Conservation (phyloP, 768 basidiomycete genomes). For the Xanthoconium stramineum region DNA sequence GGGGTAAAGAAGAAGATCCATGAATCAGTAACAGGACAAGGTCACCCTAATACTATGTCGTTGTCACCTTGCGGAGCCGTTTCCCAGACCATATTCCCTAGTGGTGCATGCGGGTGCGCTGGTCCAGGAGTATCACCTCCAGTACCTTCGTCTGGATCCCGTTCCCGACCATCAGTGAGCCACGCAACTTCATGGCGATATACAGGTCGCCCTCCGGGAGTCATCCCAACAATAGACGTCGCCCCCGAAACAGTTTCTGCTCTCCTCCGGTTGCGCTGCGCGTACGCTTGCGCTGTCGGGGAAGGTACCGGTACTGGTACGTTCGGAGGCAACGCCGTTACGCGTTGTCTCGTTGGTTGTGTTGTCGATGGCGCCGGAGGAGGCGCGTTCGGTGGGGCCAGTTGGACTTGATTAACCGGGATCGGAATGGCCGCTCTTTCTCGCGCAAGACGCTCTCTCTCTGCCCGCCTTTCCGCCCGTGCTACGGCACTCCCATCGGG, state of each 20-base stretch:
- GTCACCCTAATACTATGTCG: slow-evolving; percentile 31
- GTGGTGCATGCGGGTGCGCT: slow-evolving; percentile 17
- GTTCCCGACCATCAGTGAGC: slow-evolving; percentile 21
- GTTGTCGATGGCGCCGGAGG: slow-evolving; percentile 9
- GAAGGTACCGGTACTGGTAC: slow-evolving; percentile 19
- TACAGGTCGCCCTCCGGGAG: slow-evolving; percentile 26
- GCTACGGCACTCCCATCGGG: slow-evolving; percentile 13
- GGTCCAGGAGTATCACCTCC: slow-evolving; percentile 19
- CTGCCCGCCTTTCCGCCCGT: slow-evolving; percentile 35
- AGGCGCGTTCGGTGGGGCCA: slow-evolving; percentile 11
- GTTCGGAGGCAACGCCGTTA: slow-evolving; percentile 28
- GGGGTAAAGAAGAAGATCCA: not conserved
- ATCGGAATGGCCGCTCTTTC: slow-evolving; percentile 22
- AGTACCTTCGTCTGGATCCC: slow-evolving; percentile 18
- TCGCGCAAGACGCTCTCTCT: slow-evolving; percentile 33
- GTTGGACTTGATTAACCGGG: slow-evolving; percentile 11
- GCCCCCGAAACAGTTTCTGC: slow-evolving; percentile 35
- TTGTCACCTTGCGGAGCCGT: slow-evolving; percentile 26
- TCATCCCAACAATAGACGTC: slow-evolving; percentile 25
- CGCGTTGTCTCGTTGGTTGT: slow-evolving; percentile 26
- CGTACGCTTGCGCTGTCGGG: slow-evolving; percentile 15
- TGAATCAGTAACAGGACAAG: not conserved
- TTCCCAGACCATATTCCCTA: slow-evolving; percentile 30
- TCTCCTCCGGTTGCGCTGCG: slow-evolving; percentile 28
- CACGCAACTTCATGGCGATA: slow-evolving; percentile 30